Base-by-base conservation (phyloP, 805 yeast species). In the Zygotorulaspora danielsina region DNA sequence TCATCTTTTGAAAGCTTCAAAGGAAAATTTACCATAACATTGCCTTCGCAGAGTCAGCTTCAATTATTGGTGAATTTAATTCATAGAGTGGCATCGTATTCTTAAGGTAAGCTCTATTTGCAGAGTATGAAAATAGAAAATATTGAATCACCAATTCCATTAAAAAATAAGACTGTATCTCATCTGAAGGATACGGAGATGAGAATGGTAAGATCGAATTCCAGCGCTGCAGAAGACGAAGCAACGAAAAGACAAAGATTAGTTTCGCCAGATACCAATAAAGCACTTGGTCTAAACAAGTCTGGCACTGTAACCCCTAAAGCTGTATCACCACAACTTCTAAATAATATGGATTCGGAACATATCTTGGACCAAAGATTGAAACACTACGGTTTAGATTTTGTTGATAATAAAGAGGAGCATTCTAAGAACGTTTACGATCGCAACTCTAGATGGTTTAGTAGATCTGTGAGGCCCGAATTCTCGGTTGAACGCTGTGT, bases 351-450 rank as follows among this genome's bases (percentile, higher is more conserved):
- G 37, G 50, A 50, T 24, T 37, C 51, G 5, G 63, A 60, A 10
- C 42, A 40, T 3, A 39, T 59, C 13, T 16, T 60, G 8, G 39
- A 53, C 9, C 49, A 55, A 15, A 57, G 73, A 44, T 44, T 69
- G 25, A 49, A 49, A 26, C 65, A 63, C 41, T 79, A 76, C 49
- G 63, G 66, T 33, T 53, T 79, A 25, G 81, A 79, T 51, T 78
- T 69, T 47, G 80, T 79, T 2, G 65, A 64, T 2, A 69, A 69
- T 47, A 51, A 42, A 10, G 63, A 61, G 0, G 64, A 63, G 32
- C 60, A 65, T 46, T 26, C 46, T 16, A 45, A 51, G 29, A 49
- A 50, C 4, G 43, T 61, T 1, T 40, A 55, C 28, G 64, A 70
- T 45, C 58, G 63, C 8, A 35, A 52, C 2, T 70, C 74, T 2